Evolutionary conservation across 2,329 filamentous ascomycete species (phyloP), one percentile per base, ranked within the genome.

Genomic region (Salinomyces thailandicus): DNA sequence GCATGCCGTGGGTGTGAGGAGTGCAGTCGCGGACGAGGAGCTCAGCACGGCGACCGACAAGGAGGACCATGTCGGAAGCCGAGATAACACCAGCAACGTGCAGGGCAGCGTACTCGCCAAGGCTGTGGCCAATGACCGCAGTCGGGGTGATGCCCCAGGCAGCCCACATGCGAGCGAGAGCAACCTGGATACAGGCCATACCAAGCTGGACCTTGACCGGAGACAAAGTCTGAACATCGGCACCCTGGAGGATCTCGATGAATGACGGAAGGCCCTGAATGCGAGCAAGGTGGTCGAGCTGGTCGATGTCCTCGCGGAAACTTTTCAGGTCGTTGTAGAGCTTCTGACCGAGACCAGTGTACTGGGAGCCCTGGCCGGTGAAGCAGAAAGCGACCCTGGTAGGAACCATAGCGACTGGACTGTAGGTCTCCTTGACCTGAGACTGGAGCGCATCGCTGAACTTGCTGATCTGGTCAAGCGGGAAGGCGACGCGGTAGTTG

Each of bases 21-120:
- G 70, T 75, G 62, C 81, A 86, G 45, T 73, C 71, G 36, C 74
- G 63, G 30, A 77, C 69, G 3, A 86, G 65, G 12, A 85, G 64
- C 52, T 72, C 63, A 12, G 81, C 81, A 44, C 83, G 73, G 36
- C 67, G 65, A 26, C 81, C 81, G 14, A 86, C 79, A 1, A 87
- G 67, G 45, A 77, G 79, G 37, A 89, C 72, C 51, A 80, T 75
- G 53, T 85, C 81, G 47, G 73, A 74, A 14, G 73, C 76, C 13
- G 79, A 81, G 18, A 85, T 64, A 12, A 85, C 79, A 33, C 79
- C 81, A 36, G 81, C 77, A 27, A 77, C 69, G 49, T 81, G 71
- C 8, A 85, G 71, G 27, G 81, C 80, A 24, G 81, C 79, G 49
- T 84, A 85, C 57, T 85, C 80, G 36, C 81, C 81, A 18, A 85